Conservation (phyloP, 1,284 basidiomycete genomes). For the Malassezia slooffiae region DNA sequence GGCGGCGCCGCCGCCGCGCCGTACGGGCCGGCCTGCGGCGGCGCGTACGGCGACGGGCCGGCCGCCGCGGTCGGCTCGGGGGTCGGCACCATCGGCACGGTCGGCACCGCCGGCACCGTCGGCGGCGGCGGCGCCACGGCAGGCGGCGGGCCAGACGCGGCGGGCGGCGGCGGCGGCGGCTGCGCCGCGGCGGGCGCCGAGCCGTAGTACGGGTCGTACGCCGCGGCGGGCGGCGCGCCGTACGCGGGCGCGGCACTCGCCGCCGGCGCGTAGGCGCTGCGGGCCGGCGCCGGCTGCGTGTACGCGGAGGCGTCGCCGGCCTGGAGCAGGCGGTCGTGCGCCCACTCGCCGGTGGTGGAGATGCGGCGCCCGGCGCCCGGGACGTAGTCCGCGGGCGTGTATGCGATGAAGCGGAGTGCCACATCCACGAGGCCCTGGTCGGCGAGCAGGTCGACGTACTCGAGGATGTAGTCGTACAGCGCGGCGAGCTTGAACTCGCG, state of each 20-base stretch:
- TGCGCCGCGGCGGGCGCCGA: slow-evolving; percentile 4
- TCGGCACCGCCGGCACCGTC: slow-evolving; percentile 16
- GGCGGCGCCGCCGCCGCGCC: slow-evolving; percentile 12
- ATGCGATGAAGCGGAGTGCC: slow-evolving; percentile 66
- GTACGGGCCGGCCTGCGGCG: slow-evolving; percentile 14
- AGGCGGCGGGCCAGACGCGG: slow-evolving; percentile 8
- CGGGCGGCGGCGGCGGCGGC: slow-evolving; percentile 18
- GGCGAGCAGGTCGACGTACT: slow-evolving; percentile 85
- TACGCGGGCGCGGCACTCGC: slow-evolving; percentile 13
- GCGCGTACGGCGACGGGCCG: slow-evolving; percentile 53
- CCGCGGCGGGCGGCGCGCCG: not conserved
- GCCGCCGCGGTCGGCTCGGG: slow-evolving; percentile 24
- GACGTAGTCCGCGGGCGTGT: slow-evolving; percentile 70
- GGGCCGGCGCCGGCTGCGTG: slow-evolving; percentile 8
- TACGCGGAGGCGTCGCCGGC: slow-evolving; percentile 3
- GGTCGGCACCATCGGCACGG: slow-evolving; percentile 15
- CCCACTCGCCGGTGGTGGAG: slow-evolving; percentile 13
- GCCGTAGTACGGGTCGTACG: slow-evolving; percentile 7
- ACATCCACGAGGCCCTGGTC: slow-evolving; percentile 77
- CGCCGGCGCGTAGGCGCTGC: slow-evolving; percentile 20
- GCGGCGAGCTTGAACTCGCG: slow-evolving; percentile 70
- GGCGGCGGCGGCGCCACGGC: slow-evolving; percentile 10
- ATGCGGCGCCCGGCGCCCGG: slow-evolving; percentile 14
- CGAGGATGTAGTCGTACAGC: slow-evolving; percentile 85
- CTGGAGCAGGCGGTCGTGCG: slow-evolving; percentile 15